Base-by-base conservation (phyloP, 129 eudicot genomes). In the Artemisia argyi region DNA sequence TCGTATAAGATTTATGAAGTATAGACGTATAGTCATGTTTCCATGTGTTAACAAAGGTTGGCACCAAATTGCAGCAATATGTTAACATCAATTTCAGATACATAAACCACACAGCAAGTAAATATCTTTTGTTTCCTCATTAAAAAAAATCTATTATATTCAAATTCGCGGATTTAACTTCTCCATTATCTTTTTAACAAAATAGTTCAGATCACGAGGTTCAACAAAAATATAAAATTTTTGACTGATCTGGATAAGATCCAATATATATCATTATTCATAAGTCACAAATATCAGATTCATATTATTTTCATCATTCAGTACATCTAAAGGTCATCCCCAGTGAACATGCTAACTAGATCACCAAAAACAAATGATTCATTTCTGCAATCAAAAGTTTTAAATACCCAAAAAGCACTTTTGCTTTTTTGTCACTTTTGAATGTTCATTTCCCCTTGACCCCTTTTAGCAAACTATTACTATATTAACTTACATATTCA, bases 401-500 rank as follows among this genome's bases (percentile, higher is more conserved):
- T 24, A 30, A 17, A 22, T 51, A 62, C 56, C 18, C 47, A 52
- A 71, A 78, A 78, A 71, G 55, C 72, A 78, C 46, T 61, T 63
- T 55, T 26, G 50, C 55, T 49, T 60, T 68, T 67, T 66, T 61
- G 2, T 51, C 58, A 28, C 68, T 47, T 72, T 77, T 69, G 69
- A 17, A 70, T 17, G 77, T 61, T 47, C 12, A 55, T 46, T 69
- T 22, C 65, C 76, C 63, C 59, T 69, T 76, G 61, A n/a, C 65
- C 76, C 63, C 59, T 69, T 76, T 65, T 13, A 50, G 15, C 61
- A 14, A 52, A 13, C 55, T 52, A 52, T 3, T 5, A 61, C 65
- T 69, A 61, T 77, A 77, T 77, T 61, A 39, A 51, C 32, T 69
- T 1, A 20, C 22, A 14, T 4, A 65, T 42, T 7, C 16, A 3